Evolutionary conservation across 1,139 yeast species (phyloP).

Genomic region (Suzukiozyma palmioleophila): DNA sequence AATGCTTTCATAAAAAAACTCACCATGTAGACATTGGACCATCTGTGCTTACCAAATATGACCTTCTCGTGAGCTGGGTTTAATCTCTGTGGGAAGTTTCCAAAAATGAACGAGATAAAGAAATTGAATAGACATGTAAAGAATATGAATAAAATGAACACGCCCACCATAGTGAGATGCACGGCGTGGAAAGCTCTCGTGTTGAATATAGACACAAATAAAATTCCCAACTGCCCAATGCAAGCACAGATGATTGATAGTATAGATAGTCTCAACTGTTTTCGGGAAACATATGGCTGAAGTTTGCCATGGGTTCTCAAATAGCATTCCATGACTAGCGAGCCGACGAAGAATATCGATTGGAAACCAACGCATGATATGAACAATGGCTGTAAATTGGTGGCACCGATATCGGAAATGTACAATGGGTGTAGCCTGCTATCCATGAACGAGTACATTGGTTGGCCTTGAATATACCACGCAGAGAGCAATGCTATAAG

Average conservation of each 20-base stretch:
- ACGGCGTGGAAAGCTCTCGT: constrained; percentile 55
- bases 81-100: constrained; percentile 43
- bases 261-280: constrained; percentile 48
- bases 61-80: constrained; percentile 39
- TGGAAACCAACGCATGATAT: constrained; percentile 77
- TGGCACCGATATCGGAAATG: constrained; percentile 83
- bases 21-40: constrained; percentile 42
- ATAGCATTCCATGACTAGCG: constrained; percentile 54
- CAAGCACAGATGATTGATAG: constrained; percentile 49
- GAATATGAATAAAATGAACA: constrained; percentile 71
- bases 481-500: constrained; percentile 33
- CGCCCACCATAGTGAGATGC: constrained; percentile 66
- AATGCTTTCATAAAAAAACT: constrained; percentile 51
- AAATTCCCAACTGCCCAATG: constrained; percentile 73
- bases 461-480: constrained; percentile 79
- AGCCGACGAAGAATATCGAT: constrained; percentile 71
- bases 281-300: constrained; percentile 46
- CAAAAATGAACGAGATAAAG: constrained; percentile 58
- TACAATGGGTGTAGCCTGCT: constrained; percentile 48
- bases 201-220: constrained; percentile 72
- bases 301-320: constrained; percentile 51
- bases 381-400: constrained; percentile 76
- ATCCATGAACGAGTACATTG: constrained; percentile 61
- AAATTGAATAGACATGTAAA: constrained; percentile 60
- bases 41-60: constrained; percentile 35